Percentiles rank a stretch among this genome's conserved stretches.
Evolutionary conservation across 306 rosid genomes (phyloP).

Genomic region (Medicago lupulina): DNA sequence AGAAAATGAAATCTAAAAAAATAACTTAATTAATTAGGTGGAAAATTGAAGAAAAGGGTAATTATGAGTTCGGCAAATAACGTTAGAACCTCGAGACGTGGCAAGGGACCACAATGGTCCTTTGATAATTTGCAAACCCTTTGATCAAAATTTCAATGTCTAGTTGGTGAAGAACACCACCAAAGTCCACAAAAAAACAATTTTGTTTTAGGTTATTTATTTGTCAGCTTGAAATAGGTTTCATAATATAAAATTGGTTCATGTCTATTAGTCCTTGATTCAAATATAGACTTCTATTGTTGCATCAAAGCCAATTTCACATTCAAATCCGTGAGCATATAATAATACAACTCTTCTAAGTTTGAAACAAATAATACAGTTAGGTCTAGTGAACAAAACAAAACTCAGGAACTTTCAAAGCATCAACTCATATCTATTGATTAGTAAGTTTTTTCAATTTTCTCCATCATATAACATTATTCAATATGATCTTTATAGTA

Average conservation of each 20-base stretch:
- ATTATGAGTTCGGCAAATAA: constrained; percentile 21
- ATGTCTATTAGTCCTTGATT: constrained; percentile 27
- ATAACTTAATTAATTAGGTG: background rate
- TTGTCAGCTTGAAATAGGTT: constrained; percentile 57
- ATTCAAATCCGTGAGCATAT: constrained; percentile 52
- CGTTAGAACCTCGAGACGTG: constrained; percentile 34
- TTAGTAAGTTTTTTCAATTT: constrained; percentile 54
- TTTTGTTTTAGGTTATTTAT: constrained; percentile 47
- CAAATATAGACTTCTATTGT: constrained; percentile 21
- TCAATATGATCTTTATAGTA: constrained; percentile 26
- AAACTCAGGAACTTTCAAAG: no score
- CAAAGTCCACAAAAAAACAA: constrained; percentile 79
- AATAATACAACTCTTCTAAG: constrained; percentile 44
- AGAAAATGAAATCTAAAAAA: constrained; percentile 2
- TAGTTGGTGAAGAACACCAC: constrained; percentile 74
- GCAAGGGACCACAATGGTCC: constrained; percentile 50
- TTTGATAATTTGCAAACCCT: constrained; percentile 42
- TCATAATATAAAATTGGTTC: constrained; percentile 30
- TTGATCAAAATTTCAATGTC: constrained; percentile 59
- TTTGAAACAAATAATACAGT: constrained; percentile 31
- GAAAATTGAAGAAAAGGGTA: constrained; percentile 19
- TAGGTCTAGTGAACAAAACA: background rate
- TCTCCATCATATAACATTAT: constrained; percentile 20
- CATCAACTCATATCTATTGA: constrained; percentile 20
- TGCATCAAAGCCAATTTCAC: constrained; percentile 52